Evolutionary conservation across 2,329 filamentous ascomycete species (phyloP).

Genomic region (Curvularia hawaiiensis): DNA sequence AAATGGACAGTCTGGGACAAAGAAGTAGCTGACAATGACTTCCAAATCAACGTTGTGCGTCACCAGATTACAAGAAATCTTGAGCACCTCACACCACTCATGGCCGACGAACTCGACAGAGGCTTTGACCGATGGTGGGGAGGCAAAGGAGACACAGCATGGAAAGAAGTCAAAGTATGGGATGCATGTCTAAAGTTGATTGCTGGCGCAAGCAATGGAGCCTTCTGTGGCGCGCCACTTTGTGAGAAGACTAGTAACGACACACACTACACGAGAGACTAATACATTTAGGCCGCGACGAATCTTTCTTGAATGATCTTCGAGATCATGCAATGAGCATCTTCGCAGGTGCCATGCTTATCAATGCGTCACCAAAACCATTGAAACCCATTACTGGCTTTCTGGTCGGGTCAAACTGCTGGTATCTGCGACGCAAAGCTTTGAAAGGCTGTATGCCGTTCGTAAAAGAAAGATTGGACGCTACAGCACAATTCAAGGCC

Average conservation of each 20-base stretch:
- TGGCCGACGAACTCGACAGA: conserved; percentile 19
- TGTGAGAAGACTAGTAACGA: conserved; percentile 9
- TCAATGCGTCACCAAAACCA: conserved; percentile 19
- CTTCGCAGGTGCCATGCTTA: conserved; percentile 21
- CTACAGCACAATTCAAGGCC: conserved; percentile 20
- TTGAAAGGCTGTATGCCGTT: conserved; percentile 20
- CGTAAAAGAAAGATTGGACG: conserved; percentile 20
- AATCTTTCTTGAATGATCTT: conserved; percentile 17
- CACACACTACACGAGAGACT: neutral
- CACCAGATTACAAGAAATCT: conserved; percentile 23
- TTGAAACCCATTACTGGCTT: conserved; percentile 19
- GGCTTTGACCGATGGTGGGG: conserved; percentile 22
- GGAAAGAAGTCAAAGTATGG: conserved; percentile 24
- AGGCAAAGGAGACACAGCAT: conserved; percentile 11
- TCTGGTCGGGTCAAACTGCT: conserved; percentile 16
- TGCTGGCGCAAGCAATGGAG: conserved; percentile 22
- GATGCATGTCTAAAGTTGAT: conserved; percentile 19
- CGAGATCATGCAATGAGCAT: conserved; percentile 22
- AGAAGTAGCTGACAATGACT: conserved; percentile 18
- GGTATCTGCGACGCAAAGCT: conserved; percentile 16
- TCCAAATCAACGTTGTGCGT: conserved; percentile 25
- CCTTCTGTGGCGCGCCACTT: conserved; percentile 22
- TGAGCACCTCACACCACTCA: conserved; percentile 20
- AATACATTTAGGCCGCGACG: conserved; percentile 16
- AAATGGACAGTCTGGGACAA: conserved; percentile 24